Evolutionary conservation across 805 yeast species (phyloP).

Genomic region (Yarrowia divulgata): DNA sequence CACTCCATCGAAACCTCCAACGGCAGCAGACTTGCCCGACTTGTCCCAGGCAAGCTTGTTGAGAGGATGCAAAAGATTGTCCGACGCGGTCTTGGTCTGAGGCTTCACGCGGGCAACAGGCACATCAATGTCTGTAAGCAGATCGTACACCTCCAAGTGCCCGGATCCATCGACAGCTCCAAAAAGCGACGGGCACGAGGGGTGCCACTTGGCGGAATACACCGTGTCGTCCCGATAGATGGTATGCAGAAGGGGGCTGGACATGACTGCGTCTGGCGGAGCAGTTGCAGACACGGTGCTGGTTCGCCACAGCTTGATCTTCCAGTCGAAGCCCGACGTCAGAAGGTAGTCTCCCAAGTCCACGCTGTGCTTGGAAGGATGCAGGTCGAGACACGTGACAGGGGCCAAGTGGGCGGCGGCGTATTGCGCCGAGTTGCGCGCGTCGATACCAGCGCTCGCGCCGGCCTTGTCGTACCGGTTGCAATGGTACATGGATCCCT

Average conservation of each 20-base stretch:
- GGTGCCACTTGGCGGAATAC: slow-evolving; percentile 53
- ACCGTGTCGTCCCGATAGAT: slow-evolving; percentile 46
- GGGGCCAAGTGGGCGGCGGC: slow-evolving; percentile 50
- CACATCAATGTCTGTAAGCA: slow-evolving; percentile 47
- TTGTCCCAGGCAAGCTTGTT: slow-evolving; percentile 49
- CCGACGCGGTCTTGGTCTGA: slow-evolving; percentile 7
- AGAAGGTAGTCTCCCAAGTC: slow-evolving; percentile 48
- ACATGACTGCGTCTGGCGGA: not conserved
- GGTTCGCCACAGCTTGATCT: slow-evolving; percentile 50
- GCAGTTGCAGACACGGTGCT: slow-evolving; percentile 26
- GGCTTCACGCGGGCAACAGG: slow-evolving; percentile 46
- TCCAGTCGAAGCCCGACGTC: slow-evolving; percentile 52
- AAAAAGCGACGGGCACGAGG: slow-evolving; percentile 49
- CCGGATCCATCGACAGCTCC: slow-evolving; percentile 52
- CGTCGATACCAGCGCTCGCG: slow-evolving; percentile 48
- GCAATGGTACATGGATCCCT: slow-evolving; percentile 51
- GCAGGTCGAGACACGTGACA: slow-evolving; percentile 48
- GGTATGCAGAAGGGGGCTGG: slow-evolving; percentile 30
- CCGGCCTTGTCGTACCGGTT: slow-evolving; percentile 49
- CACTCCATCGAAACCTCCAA: slow-evolving; percentile 50
- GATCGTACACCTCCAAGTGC: slow-evolving; percentile 53
- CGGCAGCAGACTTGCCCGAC: slow-evolving; percentile 46
- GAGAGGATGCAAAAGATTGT: slow-evolving; percentile 44
- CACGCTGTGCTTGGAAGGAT: slow-evolving; percentile 44
- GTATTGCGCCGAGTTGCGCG: slow-evolving; percentile 42